These are phyloP conservation scores for Sarocladium brachiariae DNA, from an alignment of 2,329 filamentous ascomycete genomes.

Conservation along the genomic window DNA sequence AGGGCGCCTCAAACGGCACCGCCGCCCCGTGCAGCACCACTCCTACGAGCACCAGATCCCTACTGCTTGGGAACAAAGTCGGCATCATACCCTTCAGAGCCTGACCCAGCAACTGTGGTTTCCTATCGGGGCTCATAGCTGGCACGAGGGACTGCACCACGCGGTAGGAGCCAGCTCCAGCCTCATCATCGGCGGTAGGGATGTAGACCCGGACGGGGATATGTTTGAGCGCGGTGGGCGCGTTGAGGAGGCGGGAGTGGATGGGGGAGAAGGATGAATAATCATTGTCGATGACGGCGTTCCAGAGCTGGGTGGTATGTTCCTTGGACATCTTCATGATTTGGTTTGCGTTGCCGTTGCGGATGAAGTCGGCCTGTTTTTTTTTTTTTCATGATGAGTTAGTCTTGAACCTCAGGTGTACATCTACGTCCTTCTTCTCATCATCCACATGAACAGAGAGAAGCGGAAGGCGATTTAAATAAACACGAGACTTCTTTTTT, in stretches of 20 bases:
- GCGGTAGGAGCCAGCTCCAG: constrained; percentile 47
- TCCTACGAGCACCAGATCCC: constrained; percentile 76
- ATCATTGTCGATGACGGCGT: constrained; percentile 72
- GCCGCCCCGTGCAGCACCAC: constrained; percentile 79
- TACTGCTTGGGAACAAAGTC: constrained; percentile 75
- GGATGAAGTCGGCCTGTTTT: constrained; percentile 70
- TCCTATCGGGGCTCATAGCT: constrained; percentile 29
- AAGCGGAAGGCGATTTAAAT: no score
- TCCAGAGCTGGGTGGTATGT: constrained; percentile 77
- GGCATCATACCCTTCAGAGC: constrained; percentile 72
- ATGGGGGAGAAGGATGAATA: constrained; percentile 65
- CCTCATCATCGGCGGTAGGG: constrained; percentile 41
- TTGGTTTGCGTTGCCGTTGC: constrained; percentile 80
- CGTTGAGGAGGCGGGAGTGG: constrained; percentile 69
- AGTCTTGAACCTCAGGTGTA: no score
- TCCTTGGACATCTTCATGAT: constrained; percentile 86
- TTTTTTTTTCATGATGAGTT: no score
- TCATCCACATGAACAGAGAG: no score
- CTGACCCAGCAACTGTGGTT: constrained; percentile 57
- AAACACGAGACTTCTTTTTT: no score
- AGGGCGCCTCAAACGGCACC: constrained; percentile 69
- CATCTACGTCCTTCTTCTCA: no score
- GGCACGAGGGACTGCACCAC: constrained; percentile 71
- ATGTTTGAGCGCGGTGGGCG: constrained; percentile 67
- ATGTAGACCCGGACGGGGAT: constrained; percentile 81